Conservation (phyloP, 352 stramenopile genomes). For the Pythium phragmiticola region DNA sequence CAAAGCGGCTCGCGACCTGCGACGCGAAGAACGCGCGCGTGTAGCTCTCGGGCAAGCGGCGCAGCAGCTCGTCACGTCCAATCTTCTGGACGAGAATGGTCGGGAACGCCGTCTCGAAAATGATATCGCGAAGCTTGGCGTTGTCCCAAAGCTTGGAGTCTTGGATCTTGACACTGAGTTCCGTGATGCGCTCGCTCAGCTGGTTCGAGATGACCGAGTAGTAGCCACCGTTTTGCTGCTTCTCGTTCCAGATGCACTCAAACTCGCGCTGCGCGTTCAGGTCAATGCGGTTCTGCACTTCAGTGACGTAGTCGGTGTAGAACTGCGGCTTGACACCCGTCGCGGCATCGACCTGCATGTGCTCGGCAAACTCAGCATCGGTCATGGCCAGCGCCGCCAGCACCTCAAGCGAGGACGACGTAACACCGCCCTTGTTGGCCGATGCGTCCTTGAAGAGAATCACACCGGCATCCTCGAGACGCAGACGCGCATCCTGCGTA, state of each 20-base stretch:
- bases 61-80: conserved; percentile 59
- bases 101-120: conserved; percentile 81
- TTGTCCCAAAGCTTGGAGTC: conserved; percentile 76
- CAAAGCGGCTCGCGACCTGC: conserved; percentile 79
- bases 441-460: conserved; percentile 98
- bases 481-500: conserved; percentile 92
- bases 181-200: conserved; percentile 77
- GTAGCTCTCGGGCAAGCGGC: conserved; percentile 76
- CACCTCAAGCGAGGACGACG: conserved; percentile 77
- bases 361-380: conserved; percentile 74
- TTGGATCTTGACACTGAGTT: conserved; percentile 80
- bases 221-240: conserved; percentile 66
- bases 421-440: conserved; percentile 86
- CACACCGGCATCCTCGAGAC: conserved; percentile 94
- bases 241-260: conserved; percentile 82
- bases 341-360: conserved; percentile 75
- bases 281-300: conserved; percentile 80
- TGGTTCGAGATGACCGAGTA: conserved; percentile 77
- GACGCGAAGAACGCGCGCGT: conserved; percentile 78
- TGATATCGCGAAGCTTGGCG: conserved; percentile 57
- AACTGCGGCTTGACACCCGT: conserved; percentile 60
- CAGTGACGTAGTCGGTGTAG: conserved; percentile 76
- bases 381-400: conserved; percentile 69
- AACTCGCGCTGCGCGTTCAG: conserved; percentile 79
- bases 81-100: conserved; percentile 56